Conservation (phyloP, 2,329 filamentous ascomycete species). For the Paecilomyces sp. region DNA sequence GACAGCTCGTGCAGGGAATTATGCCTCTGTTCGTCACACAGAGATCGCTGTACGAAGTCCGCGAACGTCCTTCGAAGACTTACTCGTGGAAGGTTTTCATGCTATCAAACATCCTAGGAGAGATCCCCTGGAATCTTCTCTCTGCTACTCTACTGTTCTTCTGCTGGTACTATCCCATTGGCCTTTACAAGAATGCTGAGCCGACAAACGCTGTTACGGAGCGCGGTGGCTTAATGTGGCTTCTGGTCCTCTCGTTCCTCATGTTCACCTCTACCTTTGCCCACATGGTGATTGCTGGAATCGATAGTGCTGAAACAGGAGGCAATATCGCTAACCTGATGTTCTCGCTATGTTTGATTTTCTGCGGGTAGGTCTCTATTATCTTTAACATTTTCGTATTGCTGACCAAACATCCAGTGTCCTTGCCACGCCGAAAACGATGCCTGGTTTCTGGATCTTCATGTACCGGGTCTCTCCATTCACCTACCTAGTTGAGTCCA, state of each 20-base stretch:
- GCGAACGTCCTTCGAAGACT: constrained; percentile 57
- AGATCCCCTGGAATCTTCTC: constrained; percentile 60
- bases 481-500: constrained; percentile 50
- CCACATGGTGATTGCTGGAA: constrained; percentile 64
- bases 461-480: constrained; percentile 66
- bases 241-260: constrained; percentile 60
- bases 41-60: constrained; percentile 53
- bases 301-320: constrained; percentile 63
- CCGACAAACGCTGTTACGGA: constrained; percentile 34
- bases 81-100: constrained; percentile 72
- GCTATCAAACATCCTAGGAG: constrained; percentile 62
- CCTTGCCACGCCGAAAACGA: constrained; percentile 48
- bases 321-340: constrained; percentile 56
- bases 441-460: constrained; percentile 70
- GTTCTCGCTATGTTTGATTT: constrained; percentile 53
- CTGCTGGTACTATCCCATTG: constrained; percentile 62
- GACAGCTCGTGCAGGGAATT: constrained; percentile 47
- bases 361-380: constrained; percentile 36
- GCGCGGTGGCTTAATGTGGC: constrained; percentile 58
- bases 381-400: background rate
- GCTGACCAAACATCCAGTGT: constrained; percentile 37
- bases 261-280: constrained; percentile 67
- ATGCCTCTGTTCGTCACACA: constrained; percentile 55
- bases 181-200: constrained; percentile 37
- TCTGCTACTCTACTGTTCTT: constrained; percentile 57